These are phyloP conservation scores for Metschnikowia gruessii DNA, from an alignment of 805 yeast species.

Conservation along the genomic window DNA sequence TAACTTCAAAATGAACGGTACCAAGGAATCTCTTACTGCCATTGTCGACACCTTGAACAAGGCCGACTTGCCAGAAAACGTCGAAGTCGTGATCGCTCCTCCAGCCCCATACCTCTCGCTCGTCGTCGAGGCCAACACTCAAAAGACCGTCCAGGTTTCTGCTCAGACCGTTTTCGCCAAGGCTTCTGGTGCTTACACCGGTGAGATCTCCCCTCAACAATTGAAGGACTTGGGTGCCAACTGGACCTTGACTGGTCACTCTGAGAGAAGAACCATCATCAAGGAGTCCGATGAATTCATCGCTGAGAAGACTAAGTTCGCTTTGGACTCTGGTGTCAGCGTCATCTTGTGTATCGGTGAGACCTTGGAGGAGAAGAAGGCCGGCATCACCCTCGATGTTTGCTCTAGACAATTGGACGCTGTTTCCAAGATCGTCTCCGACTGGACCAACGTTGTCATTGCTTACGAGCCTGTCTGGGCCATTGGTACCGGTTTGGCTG, in stretches of 20 bases:
- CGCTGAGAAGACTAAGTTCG: conserved; percentile 93
- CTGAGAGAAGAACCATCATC: conserved; percentile 95
- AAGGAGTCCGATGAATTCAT: conserved; percentile 86
- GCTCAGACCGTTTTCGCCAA: conserved; percentile 90
- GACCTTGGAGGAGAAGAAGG: conserved; percentile 91
- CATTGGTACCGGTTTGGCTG: conserved; percentile 98
- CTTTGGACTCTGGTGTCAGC: conserved; percentile 81
- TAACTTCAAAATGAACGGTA: conserved; percentile 98
- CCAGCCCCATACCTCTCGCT: conserved; percentile 89
- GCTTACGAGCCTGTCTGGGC: conserved; percentile 99
- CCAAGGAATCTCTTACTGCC: conserved; percentile 76
- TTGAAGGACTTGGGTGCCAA: conserved; percentile 87
- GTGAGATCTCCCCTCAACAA: conserved; percentile 88
- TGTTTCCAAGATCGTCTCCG: conserved; percentile 71
- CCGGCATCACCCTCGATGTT: conserved; percentile 80
- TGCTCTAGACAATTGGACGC: conserved; percentile 89
- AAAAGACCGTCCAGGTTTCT: conserved; percentile 71
- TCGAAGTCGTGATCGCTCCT: conserved; percentile 94
- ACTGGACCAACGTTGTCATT: conserved; percentile 90
- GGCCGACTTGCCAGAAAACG: conserved; percentile 70
- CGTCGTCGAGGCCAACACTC: conserved; percentile 66
- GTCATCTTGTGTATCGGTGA: conserved; percentile 98
- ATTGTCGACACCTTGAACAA: conserved; percentile 82
- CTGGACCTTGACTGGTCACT: conserved; percentile 97
- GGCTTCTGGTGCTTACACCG: conserved; percentile 96